A percentile compares a stretch with the other conserved stretches of the same genome.
Evolutionary conservation across 352 stramenopile genomes (phyloP).

Genomic region (Globisporangium camurandrum): DNA sequence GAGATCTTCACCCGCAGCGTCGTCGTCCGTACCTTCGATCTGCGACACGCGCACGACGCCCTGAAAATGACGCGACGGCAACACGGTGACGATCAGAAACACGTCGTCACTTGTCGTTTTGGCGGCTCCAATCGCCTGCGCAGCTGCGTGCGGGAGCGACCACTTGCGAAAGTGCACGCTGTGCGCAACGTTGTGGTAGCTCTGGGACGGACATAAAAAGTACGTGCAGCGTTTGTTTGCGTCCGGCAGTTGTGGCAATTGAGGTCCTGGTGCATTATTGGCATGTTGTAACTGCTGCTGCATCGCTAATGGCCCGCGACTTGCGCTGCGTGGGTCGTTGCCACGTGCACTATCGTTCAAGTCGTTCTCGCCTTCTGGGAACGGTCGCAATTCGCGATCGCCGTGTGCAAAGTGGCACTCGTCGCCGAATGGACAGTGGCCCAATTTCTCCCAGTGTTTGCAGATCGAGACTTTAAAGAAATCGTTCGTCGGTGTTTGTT

Average conservation of each 20-base stretch:
- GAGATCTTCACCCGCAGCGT: constrained; percentile 56
- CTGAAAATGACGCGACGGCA: constrained; percentile 74
- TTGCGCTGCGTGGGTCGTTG: constrained; percentile 3
- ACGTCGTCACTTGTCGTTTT: constrained; percentile 72
- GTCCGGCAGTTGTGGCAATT: constrained; percentile 41
- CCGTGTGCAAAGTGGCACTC: constrained; percentile 97
- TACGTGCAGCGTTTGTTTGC: constrained; percentile 77
- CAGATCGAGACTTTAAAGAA: constrained; percentile 97
- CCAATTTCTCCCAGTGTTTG: constrained; percentile 95
- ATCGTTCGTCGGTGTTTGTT: constrained; percentile 93
- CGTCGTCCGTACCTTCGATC: constrained; percentile 18
- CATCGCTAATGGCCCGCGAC: constrained; percentile 5
- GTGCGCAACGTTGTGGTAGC: constrained; percentile 78
- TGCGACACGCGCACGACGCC: constrained; percentile 44
- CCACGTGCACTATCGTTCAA: constrained; percentile 14
- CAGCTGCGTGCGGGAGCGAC: constrained; percentile 36
- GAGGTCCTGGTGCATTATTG: constrained; percentile 11
- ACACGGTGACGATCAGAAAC: constrained; percentile 73
- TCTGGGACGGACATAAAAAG: constrained; percentile 70
- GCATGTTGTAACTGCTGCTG: too few relatives aligned
- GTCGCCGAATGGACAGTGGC: constrained; percentile 94
- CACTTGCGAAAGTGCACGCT: constrained; percentile 72
- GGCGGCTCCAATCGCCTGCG: constrained; percentile 61
- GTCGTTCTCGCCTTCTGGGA: constrained; percentile 74
- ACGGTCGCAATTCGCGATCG: constrained; percentile 87